Conservation (phyloP, 768 basidiomycete species). For the Xerocomus potaroensis region DNA sequence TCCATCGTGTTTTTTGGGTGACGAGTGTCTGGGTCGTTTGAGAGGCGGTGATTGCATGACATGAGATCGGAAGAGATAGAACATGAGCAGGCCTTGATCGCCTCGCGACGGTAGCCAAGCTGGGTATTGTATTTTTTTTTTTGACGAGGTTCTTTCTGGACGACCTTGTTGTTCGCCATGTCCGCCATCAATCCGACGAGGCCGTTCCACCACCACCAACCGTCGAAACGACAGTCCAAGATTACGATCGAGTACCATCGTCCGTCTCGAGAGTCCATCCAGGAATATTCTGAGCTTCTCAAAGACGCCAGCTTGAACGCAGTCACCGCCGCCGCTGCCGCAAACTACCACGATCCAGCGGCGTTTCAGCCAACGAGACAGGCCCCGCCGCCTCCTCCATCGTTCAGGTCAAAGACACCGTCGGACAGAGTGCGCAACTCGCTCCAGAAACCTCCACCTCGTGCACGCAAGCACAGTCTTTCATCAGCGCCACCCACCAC, state of each 20-base stretch:
- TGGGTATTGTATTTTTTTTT: neutral
- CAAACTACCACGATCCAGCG: conserved; percentile 32
- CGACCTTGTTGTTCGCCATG: conserved; percentile 30
- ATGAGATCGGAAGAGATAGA: too few species aligned
- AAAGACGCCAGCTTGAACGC: conserved; percentile 56
- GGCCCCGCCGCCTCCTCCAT: conserved; percentile 38
- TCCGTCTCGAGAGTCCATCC: conserved; percentile 70
- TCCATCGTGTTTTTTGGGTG: too few species aligned
- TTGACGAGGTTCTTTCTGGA: too few species aligned
- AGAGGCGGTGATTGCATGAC: neutral
- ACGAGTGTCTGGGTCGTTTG: conserved; percentile 13
- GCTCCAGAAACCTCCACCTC: conserved; percentile 59
- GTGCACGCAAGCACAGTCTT: conserved; percentile 51
- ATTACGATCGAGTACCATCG: conserved; percentile 74
- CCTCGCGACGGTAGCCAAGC: conserved; percentile 1
- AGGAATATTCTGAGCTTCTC: conserved; percentile 73
- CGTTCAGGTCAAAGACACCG: conserved; percentile 29
- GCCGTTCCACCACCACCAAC: conserved; percentile 37
- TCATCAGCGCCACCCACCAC: conserved; percentile 32
- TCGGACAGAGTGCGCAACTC: conserved; percentile 43
- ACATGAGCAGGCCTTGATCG: too few species aligned
- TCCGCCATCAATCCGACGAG: conserved; percentile 48
- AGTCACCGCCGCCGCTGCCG: conserved; percentile 40
- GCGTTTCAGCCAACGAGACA: conserved; percentile 38
- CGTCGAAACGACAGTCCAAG: conserved; percentile 42